Base-by-base conservation (phyloP, 139 green algal species). In the Chlorella sorokiniana region DNA sequence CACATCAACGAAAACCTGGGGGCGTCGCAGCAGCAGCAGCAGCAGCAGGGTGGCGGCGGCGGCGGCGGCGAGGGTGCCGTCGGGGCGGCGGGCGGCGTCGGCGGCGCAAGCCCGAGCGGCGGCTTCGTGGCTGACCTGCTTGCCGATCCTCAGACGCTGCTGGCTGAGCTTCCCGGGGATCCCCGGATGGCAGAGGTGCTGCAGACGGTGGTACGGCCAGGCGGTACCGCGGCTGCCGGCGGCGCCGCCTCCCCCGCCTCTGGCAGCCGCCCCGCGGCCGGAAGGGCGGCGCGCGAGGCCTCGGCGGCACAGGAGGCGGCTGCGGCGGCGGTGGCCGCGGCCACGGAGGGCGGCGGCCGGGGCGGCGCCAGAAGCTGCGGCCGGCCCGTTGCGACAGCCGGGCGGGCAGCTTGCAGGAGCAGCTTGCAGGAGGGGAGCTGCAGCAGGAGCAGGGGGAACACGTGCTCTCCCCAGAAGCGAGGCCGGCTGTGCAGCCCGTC, bases 81-180 rank as follows among this genome's bases (percentile, higher is more conserved):
- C 25, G 11, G 40, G 1, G 40, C 67, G 14, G 40, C 18, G 16
- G 41, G 7, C 42, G 68, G 41, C 41, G 16, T 29, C 45, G 6
- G n/a, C 5, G 44, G 27, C 9, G 69, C 4, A 10, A 65, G 18
- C n/a, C 18, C 16, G 22, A 42, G n/a, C 2, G 41, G 44, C 25
- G 29, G 69, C 20, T 76, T 64, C 44, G 25, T 77, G 44, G 29
- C 31, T 40, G 44, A 77, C 9, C 33, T 81, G 9, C 38, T 71
- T 8, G 59, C 59, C 11, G 45, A 72, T 35, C 64, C 65, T 0
- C 5, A 76, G 3, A 42, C 10, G 1, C 59, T 82, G 64, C 77
- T 82, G 48, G 77, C 77, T 23, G 77, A 82, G 31, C 64, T 82
- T 14, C 77, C 77, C 5, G 33, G 63, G 10, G 63, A 82, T 33